Evolutionary conservation across 495 filamentous ascomycete species (phyloP), one percentile per base, ranked within the genome.

Genomic region (Xylaria castorea): DNA sequence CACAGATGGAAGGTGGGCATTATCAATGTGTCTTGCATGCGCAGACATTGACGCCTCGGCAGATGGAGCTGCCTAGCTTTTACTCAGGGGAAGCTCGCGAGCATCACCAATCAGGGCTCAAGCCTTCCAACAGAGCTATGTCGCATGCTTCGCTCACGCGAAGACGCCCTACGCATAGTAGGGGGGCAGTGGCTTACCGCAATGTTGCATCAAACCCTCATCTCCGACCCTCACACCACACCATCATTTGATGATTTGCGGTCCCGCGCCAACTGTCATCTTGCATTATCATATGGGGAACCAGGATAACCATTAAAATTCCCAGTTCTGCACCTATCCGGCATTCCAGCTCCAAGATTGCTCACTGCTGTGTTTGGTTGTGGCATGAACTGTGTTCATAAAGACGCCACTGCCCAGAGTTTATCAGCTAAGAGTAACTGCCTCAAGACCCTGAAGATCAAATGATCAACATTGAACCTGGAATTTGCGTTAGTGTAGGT

Each of bases 1-100:
- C 78, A 42, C 74, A 75, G 67, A 46, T 4, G 76, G 78, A 80
- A 80, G 78, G 78, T 78, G 71, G 42, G 46, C 73, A 74, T 76
- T 73, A 71, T 62, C 53, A 68, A 71, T 70, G 71, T 76, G 75
- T 78, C 78, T 78, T 73, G 60, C 66, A 75, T 71, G 70, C 46
- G 70, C 62, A 68, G 48, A 75, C 66, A 40, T 69, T 65, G 71
- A 66, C 71, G 65, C 70, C 71, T 72, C 74, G 76, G 75, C 75
- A 76, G 73, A 74, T 63, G 62, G 72, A 62, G 55, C 73, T 71
- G 53, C 71, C 71, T 68, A 73, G 69, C 71, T 58, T 74, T 73
- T 73, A 34, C 73, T 76, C 74, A 75, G 75, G 76, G 78, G 78
- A 78, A 78, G 69, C 69, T 76, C 55, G 51, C 34, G 55, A 38